Evolutionary conservation across 108 stramenopile species (phyloP).

Genomic region (Asterionellopsis glacialis): DNA sequence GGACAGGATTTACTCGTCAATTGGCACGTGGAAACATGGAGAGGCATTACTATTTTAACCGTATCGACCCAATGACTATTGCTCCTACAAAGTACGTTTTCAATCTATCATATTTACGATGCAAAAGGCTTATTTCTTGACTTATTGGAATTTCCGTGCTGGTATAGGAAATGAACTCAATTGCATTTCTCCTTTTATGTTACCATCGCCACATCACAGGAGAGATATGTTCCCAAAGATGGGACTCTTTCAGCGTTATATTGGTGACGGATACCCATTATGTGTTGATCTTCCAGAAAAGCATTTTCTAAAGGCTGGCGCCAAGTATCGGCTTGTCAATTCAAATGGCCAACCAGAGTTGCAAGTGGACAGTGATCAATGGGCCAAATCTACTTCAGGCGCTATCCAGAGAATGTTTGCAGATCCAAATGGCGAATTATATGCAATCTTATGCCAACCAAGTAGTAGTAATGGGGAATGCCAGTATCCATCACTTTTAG

Average conservation of each 20-base stretch:
- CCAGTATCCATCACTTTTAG: conserved; percentile 2
- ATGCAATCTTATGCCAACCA: conserved; percentile 26
- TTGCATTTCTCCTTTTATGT: too few species aligned
- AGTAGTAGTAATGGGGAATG: conserved; percentile 16
- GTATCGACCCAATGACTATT: conserved; percentile 39
- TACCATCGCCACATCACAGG: not conserved
- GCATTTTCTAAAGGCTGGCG: conserved; percentile 49
- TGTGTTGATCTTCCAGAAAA: conserved; percentile 42
- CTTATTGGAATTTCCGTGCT: too few species aligned
- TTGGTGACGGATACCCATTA: conserved; percentile 53
- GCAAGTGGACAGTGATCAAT: conserved; percentile 4
- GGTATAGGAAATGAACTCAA: too few species aligned
- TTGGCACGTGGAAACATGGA: conserved; percentile 29
- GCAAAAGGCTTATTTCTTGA: too few species aligned
- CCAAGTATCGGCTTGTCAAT: conserved; percentile 42
- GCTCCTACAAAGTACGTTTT: not conserved
- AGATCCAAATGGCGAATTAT: conserved; percentile 22
- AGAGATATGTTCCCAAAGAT: conserved; percentile 58
- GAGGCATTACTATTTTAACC: conserved; percentile 11
- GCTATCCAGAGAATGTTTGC: conserved; percentile 11
- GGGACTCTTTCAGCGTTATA: conserved; percentile 29
- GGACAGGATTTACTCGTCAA: conserved; percentile 36
- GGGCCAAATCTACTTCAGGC: conserved; percentile 15
- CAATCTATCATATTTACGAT: too few species aligned
- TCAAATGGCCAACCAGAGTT: conserved; percentile 2